Base-by-base conservation (phyloP, 2,329 filamentous ascomycete genomes). In the Alternaria arbusti region DNA sequence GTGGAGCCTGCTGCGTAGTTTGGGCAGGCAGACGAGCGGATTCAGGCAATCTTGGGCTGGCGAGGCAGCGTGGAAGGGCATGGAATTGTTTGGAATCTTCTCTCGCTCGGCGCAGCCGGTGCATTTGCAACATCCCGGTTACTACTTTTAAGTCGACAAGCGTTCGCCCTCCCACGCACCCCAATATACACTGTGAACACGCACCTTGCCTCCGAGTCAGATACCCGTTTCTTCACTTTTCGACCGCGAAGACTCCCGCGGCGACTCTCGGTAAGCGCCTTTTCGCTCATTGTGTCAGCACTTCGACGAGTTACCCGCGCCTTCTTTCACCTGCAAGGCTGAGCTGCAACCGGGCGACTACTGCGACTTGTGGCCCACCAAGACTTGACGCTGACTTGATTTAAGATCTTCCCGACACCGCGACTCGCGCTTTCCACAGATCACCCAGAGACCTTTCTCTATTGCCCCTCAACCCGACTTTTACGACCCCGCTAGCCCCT, bases 71-170 rank as follows among this genome's bases (percentile, higher is more conserved):
- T 78, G 69, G 77, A 79, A 79, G 54, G 61, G 58, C 67, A 66
- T 78, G 64, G 77, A 79, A 79, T 66, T 69, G 46, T 32, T 71
- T 70, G 67, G 76, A 79, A 79, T 64, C 69, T 79, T 78, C 73
- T 72, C 54, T 69, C 67, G 71, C 71, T 76, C 75, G 77, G 76
- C 75, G 72, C 74, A 69, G 72, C 57, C 68, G 66, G 67, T 66
- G 69, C 64, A 75, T 74, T 74, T 72, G 67, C 71, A 68, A 68
- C 65, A 75, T 66, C 71, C 74, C 64, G 69, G 73, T 72, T 70
- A 66, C 70, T 71, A 76, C 70, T 74, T 74, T 77, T 76, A 76
- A 77, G 70, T 70, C 72, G 66, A 67, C 73, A 74, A 62, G 57
- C 67, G 55, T 67, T 67, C 71, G 66, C 65, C 67, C 63, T 61